A percentile compares a stretch with the other conserved stretches of the same genome.
Conservation (phyloP, 805 yeast genomes). For the Jamesozyma spencerorum region DNA sequence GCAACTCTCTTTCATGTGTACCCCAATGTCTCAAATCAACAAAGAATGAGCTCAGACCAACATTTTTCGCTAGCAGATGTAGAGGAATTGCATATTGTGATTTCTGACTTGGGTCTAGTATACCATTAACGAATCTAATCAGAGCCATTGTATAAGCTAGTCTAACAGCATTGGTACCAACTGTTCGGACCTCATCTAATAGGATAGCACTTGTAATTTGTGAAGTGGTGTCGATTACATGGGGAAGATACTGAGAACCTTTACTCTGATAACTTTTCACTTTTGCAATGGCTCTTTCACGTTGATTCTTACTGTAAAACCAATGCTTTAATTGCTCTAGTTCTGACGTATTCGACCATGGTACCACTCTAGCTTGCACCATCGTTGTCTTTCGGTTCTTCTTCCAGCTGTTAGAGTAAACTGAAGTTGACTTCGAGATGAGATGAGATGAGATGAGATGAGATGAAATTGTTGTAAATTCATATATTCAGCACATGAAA, state of each 20-base stretch:
- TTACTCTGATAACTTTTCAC: conserved; percentile 48
- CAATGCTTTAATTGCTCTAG: conserved; percentile 38
- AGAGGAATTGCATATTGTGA: conserved; percentile 71
- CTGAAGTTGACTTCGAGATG: too few relatives aligned
- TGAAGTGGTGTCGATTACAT: conserved; percentile 60
- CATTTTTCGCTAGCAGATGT: conserved; percentile 57
- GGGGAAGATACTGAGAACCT: conserved; percentile 52
- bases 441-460: background rate
- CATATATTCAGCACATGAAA: background rate
- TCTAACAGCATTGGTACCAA: conserved; percentile 32
- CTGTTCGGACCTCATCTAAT: conserved; percentile 30
- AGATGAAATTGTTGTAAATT: too few relatives aligned
- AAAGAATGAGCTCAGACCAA: conserved; percentile 66
- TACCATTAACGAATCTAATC: conserved; percentile 82
- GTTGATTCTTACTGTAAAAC: conserved; percentile 37
- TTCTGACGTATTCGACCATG: conserved; percentile 36
- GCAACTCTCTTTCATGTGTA: conserved; percentile 74
- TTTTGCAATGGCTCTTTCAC: conserved; percentile 40
- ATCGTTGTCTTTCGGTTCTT: conserved; percentile 4
- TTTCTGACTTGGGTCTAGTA: conserved; percentile 79
- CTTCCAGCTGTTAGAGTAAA: too few relatives aligned
- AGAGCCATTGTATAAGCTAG: conserved; percentile 63
- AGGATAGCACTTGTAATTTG: conserved; percentile 44
- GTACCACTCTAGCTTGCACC: conserved; percentile 29
- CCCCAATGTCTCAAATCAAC: conserved; percentile 87